These are phyloP conservation scores for Clathrospora elynae DNA, from an alignment of 2,329 filamentous ascomycete species.

Conservation along the genomic window DNA sequence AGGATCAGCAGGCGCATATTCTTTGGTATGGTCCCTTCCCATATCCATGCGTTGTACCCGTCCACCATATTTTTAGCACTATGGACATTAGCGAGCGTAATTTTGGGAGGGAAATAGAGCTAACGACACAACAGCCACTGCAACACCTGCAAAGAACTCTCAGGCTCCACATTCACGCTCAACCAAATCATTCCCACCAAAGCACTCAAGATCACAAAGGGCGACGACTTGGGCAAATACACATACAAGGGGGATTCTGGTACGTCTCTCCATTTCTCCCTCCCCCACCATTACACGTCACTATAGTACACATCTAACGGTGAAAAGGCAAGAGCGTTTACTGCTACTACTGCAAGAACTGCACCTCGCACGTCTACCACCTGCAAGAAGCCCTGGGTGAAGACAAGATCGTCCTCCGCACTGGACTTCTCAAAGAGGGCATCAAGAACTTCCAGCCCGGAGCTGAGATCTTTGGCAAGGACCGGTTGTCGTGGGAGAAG, in stretches of 20 bases:
- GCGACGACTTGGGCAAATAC: constrained; percentile 56
- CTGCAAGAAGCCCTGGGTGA: constrained; percentile 58
- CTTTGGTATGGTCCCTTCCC: constrained; percentile 48
- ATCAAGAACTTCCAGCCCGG: constrained; percentile 55
- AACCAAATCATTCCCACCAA: constrained; percentile 60
- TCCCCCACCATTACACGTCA: not conserved
- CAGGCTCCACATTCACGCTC: constrained; percentile 58
- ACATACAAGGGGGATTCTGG: constrained; percentile 63
- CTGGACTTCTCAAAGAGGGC: constrained; percentile 54
- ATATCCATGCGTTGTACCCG: not conserved
- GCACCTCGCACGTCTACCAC: constrained; percentile 62
- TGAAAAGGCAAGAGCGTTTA: constrained; percentile 58
- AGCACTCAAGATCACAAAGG: constrained; percentile 59
- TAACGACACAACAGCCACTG: constrained; percentile 54
- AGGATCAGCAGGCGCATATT: constrained; percentile 53
- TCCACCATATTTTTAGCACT: no score
- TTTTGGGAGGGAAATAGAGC: no score
- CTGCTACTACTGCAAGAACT: constrained; percentile 64
- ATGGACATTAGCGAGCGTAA: no score
- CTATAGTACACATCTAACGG: not conserved
- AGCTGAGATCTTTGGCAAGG: constrained; percentile 63
- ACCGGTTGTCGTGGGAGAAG: constrained; percentile 58
- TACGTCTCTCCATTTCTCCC: constrained; percentile 24
- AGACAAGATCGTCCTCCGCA: constrained; percentile 60
- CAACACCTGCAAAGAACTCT: constrained; percentile 61